phyloP scores from a whole-genome alignment of 2,329 filamentous ascomycete genomes.

The Fusarium sp. region DNA sequence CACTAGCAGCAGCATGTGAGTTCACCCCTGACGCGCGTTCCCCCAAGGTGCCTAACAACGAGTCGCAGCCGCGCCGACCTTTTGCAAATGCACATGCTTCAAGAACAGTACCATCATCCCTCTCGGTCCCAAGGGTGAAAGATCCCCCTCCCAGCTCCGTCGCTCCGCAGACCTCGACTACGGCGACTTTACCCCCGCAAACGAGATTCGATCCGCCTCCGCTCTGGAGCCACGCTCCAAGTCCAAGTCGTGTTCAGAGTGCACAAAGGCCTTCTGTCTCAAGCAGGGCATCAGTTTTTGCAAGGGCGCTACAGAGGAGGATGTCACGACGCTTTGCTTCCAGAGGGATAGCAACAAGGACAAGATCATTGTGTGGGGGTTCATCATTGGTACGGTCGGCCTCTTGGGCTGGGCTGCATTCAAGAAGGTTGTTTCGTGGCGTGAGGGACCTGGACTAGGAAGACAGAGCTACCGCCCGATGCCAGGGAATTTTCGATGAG shows the following conservation, averaged over 20 bases:
- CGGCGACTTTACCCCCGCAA: slow-evolving; percentile 33
- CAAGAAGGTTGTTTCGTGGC: slow-evolving; percentile 58
- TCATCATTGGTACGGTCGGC: slow-evolving; percentile 68
- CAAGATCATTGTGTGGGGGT: slow-evolving; percentile 73
- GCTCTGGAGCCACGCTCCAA: slow-evolving; percentile 45
- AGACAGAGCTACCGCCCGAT: slow-evolving; percentile 47
- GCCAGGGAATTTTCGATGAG: slow-evolving; percentile 36
- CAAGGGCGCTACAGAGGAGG: slow-evolving; percentile 69
- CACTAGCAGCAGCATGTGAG: slow-evolving; percentile 57
- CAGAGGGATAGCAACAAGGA: slow-evolving; percentile 75
- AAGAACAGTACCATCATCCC: slow-evolving; percentile 75
- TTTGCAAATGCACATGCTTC: slow-evolving; percentile 78
- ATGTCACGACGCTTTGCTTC: slow-evolving; percentile 72
- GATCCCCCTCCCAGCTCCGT: slow-evolving; percentile 33
- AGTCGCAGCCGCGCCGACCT: slow-evolving; percentile 66
- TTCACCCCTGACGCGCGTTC: not conserved
- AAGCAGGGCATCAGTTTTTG: slow-evolving; percentile 70
- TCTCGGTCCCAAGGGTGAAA: slow-evolving; percentile 58
- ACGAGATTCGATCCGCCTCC: slow-evolving; percentile 10
- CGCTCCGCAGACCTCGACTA: slow-evolving; percentile 36
- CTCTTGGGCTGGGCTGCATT: slow-evolving; percentile 70
- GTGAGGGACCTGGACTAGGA: slow-evolving; percentile 46
- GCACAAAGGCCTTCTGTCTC: slow-evolving; percentile 74
- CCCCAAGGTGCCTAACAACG: slow-evolving; percentile 34
- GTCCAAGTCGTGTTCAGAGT: slow-evolving; percentile 66